A percentile compares a stretch with the other conserved stretches of the same genome.
Conservation (phyloP, 176 grass and related monocot genomes). For the Ampelocalamus luodianensis region DNA sequence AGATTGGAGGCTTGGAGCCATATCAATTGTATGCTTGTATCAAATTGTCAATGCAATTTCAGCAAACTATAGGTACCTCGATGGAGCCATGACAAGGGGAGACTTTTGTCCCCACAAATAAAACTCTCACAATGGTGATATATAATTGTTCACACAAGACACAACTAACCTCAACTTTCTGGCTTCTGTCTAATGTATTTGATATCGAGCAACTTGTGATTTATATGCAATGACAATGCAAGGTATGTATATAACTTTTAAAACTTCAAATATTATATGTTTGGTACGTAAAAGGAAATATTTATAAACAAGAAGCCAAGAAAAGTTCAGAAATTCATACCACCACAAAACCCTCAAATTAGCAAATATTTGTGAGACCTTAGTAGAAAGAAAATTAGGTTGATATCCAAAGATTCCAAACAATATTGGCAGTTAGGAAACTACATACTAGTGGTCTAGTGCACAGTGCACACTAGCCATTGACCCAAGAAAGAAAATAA, state of each 20-base stretch:
- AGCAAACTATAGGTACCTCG: not conserved
- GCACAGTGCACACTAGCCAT: conserved; percentile 26
- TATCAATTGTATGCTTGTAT: not conserved
- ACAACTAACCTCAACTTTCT: not conserved
- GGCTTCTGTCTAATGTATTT: not conserved
- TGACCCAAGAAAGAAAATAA: conserved; percentile 38
- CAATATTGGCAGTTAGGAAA: conserved; percentile 27
- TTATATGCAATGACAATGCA: not conserved
- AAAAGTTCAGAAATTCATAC: not conserved
- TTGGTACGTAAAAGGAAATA: not conserved
- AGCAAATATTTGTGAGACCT: conserved; percentile 9
- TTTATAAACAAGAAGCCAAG: not conserved
- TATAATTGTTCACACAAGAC: not conserved
- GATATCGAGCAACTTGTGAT: not conserved
- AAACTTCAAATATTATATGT: not conserved
- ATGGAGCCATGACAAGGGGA: not conserved
- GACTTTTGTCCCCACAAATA: not conserved
- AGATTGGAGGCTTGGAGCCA: not conserved
- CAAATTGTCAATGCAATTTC: not conserved
- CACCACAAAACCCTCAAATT: conserved; percentile 31
- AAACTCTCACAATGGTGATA: not conserved
- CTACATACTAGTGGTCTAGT: not conserved
- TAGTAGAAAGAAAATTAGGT: conserved; percentile 32
- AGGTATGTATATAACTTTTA: not conserved
- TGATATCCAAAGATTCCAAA: too few species aligned